Evolutionary conservation across 164 flowering plant genomes (phyloP), one percentile per base, ranked within the genome.

Genomic region (Nymphaea colorata): DNA sequence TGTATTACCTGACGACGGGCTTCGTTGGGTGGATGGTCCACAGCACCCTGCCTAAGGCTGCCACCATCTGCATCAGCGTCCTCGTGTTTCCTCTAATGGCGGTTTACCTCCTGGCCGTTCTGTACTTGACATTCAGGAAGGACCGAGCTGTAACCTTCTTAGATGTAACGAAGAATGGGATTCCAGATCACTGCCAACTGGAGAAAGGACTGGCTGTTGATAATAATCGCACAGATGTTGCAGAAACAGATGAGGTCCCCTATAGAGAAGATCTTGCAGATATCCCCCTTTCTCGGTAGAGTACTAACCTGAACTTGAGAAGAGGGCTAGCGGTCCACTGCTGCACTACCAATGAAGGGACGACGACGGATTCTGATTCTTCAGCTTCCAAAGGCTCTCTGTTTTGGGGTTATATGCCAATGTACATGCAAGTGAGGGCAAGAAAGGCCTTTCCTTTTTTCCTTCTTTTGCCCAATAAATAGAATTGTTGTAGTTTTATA

Each of bases 1-100:
- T 94, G 0, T 94, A 94, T 68, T 91, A 86, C 80, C 76, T 94
- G 45, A 84, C 76, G 79, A 91, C 90, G 2, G 79, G 71, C 8
- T 91, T 91, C 42, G 82, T 90, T 0, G 82, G 61, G 42, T 94
- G 96, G 99, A 59, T 91, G 17, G 77, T 87, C 12, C 83, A 90
- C 77, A 91, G 79, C 71, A 43, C 16, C 36, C 69, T 89, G 0
- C 92, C 87, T 3, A 86, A 77, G 70, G 83, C 82, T 1, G 96
- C 76, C 8, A 87, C 83, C 53, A 84, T 90, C 16, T 86, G 91
- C 66, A 76, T 88, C 6, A 94, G 99, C 41, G 73, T 91, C n/a
- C 0, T 82, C 6, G 96, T 90, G 47, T 91, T 91, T 65, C 98
- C 98, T 0, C 61, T 87, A 3, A 91, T 91, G 91, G 96, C 79